A percentile compares a stretch with the other conserved stretches of the same genome.
These are phyloP conservation scores for Umbelopsis sp. DNA, from an alignment of 371 early-diverging fungal species.

Conservation along the genomic window DNA sequence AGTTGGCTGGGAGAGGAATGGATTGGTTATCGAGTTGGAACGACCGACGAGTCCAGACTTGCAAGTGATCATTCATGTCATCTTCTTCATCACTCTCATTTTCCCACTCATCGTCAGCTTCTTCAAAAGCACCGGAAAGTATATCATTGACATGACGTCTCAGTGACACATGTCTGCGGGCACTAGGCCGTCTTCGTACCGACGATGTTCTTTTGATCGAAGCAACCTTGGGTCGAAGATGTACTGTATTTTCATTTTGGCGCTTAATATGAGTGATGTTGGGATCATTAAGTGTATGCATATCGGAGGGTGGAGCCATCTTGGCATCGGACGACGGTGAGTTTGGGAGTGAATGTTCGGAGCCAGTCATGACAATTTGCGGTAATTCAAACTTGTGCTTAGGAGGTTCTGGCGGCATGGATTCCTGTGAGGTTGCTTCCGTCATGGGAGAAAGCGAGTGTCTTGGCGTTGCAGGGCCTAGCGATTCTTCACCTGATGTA, in stretches of 20 bases:
- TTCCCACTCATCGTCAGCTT: slow-evolving; percentile 14
- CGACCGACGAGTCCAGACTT: neutral
- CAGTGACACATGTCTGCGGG: slow-evolving; percentile 10
- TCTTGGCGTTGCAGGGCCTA: neutral
- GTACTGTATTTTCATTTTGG: neutral
- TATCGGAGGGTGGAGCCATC: neutral
- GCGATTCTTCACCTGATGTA: slow-evolving; percentile 1
- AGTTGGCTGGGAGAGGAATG: neutral
- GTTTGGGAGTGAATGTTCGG: neutral
- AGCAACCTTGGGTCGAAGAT: slow-evolving; percentile 6
- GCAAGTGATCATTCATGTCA: neutral
- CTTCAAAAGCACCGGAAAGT: neutral
- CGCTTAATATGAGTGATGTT: neutral
- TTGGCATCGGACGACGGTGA: neutral
- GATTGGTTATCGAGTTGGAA: neutral
- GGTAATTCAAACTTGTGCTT: slow-evolving; percentile 12
- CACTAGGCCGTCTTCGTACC: neutral
- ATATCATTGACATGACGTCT: slow-evolving; percentile 14
- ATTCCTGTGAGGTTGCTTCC: slow-evolving; percentile 68
- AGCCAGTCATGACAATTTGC: slow-evolving; percentile 3
- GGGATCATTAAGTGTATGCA: neutral
- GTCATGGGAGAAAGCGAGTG: slow-evolving; percentile 77
- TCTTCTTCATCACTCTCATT: slow-evolving; percentile 10
- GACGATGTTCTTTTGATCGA: neutral
- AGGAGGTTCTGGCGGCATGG: neutral